Conservation (phyloP, 495 filamentous ascomycete genomes). For the Cenococcum geophilum region DNA sequence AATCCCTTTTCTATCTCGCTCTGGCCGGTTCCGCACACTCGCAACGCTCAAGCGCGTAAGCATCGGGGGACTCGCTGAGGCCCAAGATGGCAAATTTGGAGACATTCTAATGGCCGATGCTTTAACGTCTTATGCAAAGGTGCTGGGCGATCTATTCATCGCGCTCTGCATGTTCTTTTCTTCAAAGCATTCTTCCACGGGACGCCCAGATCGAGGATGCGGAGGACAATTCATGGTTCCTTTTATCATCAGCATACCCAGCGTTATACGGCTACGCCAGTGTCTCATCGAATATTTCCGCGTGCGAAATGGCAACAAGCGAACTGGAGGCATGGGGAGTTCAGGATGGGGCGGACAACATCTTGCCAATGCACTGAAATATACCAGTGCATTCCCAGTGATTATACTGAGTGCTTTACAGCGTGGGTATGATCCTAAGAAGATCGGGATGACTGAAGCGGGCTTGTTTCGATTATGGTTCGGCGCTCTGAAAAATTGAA, state of each 20-base stretch:
- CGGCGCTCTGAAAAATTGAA: constrained; percentile 11
- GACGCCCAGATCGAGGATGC: constrained; percentile 71
- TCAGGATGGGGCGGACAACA: constrained; percentile 73
- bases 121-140: constrained; percentile 87
- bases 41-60: constrained; percentile 62
- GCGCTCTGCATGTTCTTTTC: constrained; percentile 83
- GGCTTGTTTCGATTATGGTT: constrained; percentile 54
- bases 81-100: constrained; percentile 81
- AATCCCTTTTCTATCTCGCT: constrained; percentile 59
- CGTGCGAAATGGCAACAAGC: constrained; percentile 48
- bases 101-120: constrained; percentile 94
- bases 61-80: constrained; percentile 72
- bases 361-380: constrained; percentile 88
- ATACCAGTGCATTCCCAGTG: constrained; percentile 85
- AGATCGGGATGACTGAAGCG: constrained; percentile 51
- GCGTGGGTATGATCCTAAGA: constrained; percentile 56
- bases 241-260: constrained; percentile 72
- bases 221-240: constrained; percentile 72
- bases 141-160: constrained; percentile 84
- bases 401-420: constrained; percentile 71
- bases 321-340: constrained; percentile 33
- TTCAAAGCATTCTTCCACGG: constrained; percentile 61
- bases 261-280: constrained; percentile 79
- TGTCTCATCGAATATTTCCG: constrained; percentile 84
- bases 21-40: constrained; percentile 71